Conservation (phyloP, 2,329 filamentous ascomycete genomes). For the Fusarium redolens region DNA sequence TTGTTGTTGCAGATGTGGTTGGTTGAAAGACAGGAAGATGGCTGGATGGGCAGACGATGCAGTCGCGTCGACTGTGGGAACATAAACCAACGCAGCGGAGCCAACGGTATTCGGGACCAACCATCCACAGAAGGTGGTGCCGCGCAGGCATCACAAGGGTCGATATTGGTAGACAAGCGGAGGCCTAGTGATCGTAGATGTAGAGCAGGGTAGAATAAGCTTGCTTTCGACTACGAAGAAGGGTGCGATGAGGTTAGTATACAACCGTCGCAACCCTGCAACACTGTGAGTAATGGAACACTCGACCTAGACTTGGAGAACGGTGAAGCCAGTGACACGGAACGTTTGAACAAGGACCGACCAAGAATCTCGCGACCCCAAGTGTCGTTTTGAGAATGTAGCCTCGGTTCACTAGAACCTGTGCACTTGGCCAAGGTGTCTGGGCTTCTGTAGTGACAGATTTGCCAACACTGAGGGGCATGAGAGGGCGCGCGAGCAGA, state of each 20-base stretch:
- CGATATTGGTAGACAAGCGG: neutral
- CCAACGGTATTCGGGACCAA: neutral
- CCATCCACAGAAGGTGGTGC: rapidly evolving
- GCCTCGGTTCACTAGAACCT: neutral
- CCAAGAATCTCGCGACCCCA: neutral
- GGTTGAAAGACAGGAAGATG: neutral
- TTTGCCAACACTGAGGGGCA: too few species aligned
- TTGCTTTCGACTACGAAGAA: neutral
- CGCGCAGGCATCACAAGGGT: neutral
- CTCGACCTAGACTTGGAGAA: too few species aligned
- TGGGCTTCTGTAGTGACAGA: too few species aligned
- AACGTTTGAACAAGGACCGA: neutral
- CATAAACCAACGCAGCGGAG: neutral
- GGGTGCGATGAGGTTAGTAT: too few species aligned
- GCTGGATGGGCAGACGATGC: too few species aligned
- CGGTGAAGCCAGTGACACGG: neutral
- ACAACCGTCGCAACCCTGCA: too few species aligned
- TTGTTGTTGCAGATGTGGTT: neutral
- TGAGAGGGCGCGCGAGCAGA: too few species aligned
- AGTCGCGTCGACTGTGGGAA: rapidly evolving
- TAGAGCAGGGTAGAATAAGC: too few species aligned
- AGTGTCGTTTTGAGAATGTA: neutral
- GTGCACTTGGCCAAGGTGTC: neutral
- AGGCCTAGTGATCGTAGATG: too few species aligned
- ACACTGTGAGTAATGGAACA: neutral